These are phyloP conservation scores for Xylaria sp. DNA, from an alignment of 2,329 filamentous ascomycete species.

Conservation along the genomic window DNA sequence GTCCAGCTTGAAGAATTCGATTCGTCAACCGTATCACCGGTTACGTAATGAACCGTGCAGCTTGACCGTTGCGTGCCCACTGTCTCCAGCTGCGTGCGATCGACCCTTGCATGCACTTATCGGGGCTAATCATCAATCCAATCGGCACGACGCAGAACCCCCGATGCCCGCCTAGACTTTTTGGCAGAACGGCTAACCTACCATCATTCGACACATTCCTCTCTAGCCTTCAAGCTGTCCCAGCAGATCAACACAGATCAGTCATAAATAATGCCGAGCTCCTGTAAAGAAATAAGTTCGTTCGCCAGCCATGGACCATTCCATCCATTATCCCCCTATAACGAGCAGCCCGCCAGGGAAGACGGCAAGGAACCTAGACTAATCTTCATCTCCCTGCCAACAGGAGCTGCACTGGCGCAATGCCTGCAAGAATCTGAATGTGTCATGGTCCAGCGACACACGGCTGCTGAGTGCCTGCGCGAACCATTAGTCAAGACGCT, in stretches of 20 bases:
- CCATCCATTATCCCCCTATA: not conserved
- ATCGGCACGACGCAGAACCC: constrained; percentile 4
- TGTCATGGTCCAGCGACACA: constrained; percentile 86
- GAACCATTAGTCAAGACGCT: constrained; percentile 75
- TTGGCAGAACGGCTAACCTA: not conserved
- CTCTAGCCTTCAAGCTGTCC: not conserved
- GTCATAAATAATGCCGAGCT: constrained; percentile 70
- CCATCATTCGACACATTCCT: constrained; percentile 2
- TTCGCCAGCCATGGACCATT: constrained; percentile 16
- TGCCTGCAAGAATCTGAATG: constrained; percentile 97
- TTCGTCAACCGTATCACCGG: too few species aligned
- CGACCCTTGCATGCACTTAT: constrained; percentile 4
- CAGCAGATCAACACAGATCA: not conserved
- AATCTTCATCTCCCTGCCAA: constrained; percentile 7
- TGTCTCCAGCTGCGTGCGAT: too few species aligned
- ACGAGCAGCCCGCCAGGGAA: not conserved
- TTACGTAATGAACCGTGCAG: not conserved
- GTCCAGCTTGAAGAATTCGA: too few species aligned
- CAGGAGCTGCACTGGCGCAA: constrained; percentile 85
- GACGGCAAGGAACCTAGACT: not conserved
- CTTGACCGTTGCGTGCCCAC: not conserved
- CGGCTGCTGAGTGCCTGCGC: constrained; percentile 80
- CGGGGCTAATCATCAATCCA: constrained; percentile 2
- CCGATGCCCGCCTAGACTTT: not conserved
- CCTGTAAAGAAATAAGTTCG: constrained; percentile 94